Evolutionary conservation across 2,329 filamentous ascomycete genomes (phyloP).

Genomic region (Clonostachys rhizophaga): DNA sequence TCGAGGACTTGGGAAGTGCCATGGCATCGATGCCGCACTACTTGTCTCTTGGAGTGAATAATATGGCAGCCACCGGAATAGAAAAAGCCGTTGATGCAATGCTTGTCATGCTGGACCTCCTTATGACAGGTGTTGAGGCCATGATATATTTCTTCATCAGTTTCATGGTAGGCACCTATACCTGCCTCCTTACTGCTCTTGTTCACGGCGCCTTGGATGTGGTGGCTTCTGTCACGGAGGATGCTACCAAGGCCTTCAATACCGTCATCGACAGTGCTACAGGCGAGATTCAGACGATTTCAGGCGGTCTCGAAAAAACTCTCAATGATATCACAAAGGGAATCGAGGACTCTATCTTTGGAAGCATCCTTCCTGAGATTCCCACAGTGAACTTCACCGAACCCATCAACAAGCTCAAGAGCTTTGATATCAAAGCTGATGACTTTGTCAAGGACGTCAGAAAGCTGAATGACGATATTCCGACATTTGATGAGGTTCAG

Average conservation of each 20-base stretch:
- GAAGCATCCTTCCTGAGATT: slow-evolving; percentile 37
- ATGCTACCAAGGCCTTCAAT: slow-evolving; percentile 45
- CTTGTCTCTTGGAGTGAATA: slow-evolving; percentile 83
- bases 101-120: slow-evolving; percentile 72
- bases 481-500: slow-evolving; percentile 77
- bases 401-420: slow-evolving; percentile 61
- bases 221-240: slow-evolving; percentile 47
- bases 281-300: slow-evolving; percentile 51
- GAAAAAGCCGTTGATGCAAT: slow-evolving; percentile 77
- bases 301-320: slow-evolving; percentile 39
- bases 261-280: slow-evolving; percentile 51
- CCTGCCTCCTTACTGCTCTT: slow-evolving; percentile 82
- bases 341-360: slow-evolving; percentile 40
- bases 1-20: slow-evolving; percentile 87
- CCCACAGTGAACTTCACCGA: slow-evolving; percentile 59
- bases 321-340: slow-evolving; percentile 43
- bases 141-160: slow-evolving; percentile 91
- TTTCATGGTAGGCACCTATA: slow-evolving; percentile 83
- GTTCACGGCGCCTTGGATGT: slow-evolving; percentile 75
- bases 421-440: slow-evolving; percentile 62
- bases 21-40: slow-evolving; percentile 99
- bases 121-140: slow-evolving; percentile 77
- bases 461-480: slow-evolving; percentile 73
- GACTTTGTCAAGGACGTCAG: slow-evolving; percentile 65
- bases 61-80: slow-evolving; percentile 74